These are phyloP conservation scores for Pseudogymnoascus sp. DNA, from an alignment of 2,329 filamentous ascomycete species.

Conservation along the genomic window DNA sequence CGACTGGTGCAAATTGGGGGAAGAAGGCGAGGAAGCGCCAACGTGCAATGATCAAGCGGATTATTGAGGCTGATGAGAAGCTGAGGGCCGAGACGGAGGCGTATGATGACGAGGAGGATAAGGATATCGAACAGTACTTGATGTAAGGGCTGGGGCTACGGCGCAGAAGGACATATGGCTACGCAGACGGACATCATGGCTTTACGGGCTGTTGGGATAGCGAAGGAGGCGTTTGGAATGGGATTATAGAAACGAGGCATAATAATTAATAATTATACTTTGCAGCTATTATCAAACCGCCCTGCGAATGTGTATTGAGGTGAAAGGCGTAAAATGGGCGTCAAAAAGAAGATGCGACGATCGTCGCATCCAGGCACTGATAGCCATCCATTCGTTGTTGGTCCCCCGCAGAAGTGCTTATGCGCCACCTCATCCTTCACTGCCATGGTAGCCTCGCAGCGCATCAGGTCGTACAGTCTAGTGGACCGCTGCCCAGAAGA, in stretches of 20 bases:
- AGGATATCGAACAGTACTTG: conserved; percentile 66
- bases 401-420: conserved; percentile 3
- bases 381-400: conserved; percentile 2
- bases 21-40: conserved; percentile 62
- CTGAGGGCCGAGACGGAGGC: conserved; percentile 42
- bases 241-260: neutral
- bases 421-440: neutral
- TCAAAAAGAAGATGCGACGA: neutral
- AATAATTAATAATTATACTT: conserved; percentile 2
- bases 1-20: conserved; percentile 47
- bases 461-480: neutral
- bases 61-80: conserved; percentile 53
- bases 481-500: neutral
- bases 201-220: neutral
- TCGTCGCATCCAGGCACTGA: conserved; percentile 2
- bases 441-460: neutral
- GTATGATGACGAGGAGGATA: conserved; percentile 58
- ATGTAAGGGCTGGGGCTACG: conserved; percentile 36
- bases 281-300: neutral
- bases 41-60: conserved; percentile 55
- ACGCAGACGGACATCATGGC: neutral
- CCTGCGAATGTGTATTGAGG: neutral
- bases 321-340: neutral
- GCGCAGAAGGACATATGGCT: neutral
- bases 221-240: neutral